phyloP scores from a whole-genome alignment of 768 basidiomycete genomes.

The Boletus vermiculosoides region DNA sequence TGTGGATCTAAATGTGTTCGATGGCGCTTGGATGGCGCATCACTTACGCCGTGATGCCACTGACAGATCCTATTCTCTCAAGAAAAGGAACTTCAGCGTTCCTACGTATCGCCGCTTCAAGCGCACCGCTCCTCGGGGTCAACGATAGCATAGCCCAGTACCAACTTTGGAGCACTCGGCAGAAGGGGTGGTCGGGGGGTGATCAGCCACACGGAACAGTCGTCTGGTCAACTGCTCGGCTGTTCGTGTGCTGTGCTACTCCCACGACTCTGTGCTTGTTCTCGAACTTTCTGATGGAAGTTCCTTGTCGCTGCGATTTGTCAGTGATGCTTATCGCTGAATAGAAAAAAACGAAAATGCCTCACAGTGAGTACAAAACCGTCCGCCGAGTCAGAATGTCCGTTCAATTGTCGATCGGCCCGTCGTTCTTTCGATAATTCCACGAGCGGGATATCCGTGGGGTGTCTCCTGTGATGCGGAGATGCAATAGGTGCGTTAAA shows the following conservation, averaged over 20 bases:
- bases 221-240: neutral
- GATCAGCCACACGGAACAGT: neutral
- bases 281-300: conserved; percentile 3
- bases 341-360: neutral
- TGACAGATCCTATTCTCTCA: neutral
- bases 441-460: conserved; percentile 17
- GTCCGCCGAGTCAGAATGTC: conserved; percentile 1
- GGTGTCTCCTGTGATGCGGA: neutral
- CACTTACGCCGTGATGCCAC: neutral
- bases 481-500: conserved; percentile 26
- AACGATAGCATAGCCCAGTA: conserved; percentile 21
- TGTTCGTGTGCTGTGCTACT: conserved; percentile 2
- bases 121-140: neutral
- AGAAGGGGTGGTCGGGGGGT: neutral
- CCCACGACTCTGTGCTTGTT: conserved; percentile 16
- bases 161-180: neutral
- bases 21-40: too few species aligned
- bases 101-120: neutral
- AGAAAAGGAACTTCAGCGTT: neutral
- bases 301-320: neutral
- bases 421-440: conserved; percentile 14
- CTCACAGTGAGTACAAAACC: conserved; percentile 17
- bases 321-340: conserved; percentile 1
- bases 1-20: neutral
- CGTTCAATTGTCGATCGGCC: neutral